Evolutionary conservation across 2,329 filamentous ascomycete species (phyloP).

Genomic region (Talaromyces sp.): DNA sequence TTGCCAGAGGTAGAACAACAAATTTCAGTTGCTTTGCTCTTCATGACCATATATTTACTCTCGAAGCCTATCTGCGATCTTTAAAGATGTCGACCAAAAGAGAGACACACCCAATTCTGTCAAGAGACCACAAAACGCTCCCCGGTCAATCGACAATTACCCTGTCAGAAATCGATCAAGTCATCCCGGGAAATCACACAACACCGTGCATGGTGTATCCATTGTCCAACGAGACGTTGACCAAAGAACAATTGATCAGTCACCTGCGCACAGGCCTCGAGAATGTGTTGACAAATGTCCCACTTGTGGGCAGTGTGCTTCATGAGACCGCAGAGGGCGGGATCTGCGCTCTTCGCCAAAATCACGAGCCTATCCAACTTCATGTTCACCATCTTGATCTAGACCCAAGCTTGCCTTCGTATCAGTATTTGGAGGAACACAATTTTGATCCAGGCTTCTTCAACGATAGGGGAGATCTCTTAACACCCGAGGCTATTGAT

Average conservation of each 20-base stretch:
- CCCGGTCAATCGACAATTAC: background rate
- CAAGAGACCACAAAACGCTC: background rate
- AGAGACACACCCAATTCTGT: background rate
- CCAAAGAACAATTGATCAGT: background rate
- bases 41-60: background rate
- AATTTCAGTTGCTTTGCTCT: background rate
- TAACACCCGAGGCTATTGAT: background rate
- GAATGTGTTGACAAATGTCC: background rate
- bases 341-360: background rate
- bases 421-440: background rate
- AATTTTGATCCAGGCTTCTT: background rate
- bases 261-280: background rate
- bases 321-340: background rate
- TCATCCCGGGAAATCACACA: background rate
- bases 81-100: background rate
- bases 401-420: background rate
- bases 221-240: background rate
- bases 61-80: background rate
- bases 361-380: background rate
- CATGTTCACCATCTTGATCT: background rate
- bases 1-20: background rate
- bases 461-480: background rate
- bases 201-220: background rate
- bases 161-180: background rate
- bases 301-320: background rate